Conservation (phyloP, 768 basidiomycete genomes). For the Cystobasidium tubakii region DNA sequence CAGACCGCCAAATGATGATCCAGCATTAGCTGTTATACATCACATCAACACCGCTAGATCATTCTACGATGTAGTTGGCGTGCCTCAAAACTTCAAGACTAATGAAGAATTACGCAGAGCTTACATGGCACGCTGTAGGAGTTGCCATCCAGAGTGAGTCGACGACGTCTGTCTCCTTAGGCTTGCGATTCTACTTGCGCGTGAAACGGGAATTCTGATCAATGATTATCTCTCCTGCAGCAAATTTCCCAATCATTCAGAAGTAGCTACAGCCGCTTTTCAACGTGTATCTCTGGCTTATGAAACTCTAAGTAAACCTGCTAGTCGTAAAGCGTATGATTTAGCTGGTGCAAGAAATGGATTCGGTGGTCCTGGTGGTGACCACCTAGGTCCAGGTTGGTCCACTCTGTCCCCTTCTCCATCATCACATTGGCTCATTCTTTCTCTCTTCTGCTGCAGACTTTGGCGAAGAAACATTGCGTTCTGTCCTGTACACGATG, state of each 20-base stretch:
- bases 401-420: background rate
- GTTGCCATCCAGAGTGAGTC: slow-evolving; percentile 80
- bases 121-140: slow-evolving; percentile 66
- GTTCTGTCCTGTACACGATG: slow-evolving; percentile 65
- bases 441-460: too few relatives aligned
- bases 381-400: slow-evolving; percentile 38
- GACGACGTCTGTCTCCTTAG: background rate
- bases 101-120: slow-evolving; percentile 54
- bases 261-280: slow-evolving; percentile 73
- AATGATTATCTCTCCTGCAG: slow-evolving; percentile 51
- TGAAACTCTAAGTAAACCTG: slow-evolving; percentile 68
- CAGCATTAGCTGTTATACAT: slow-evolving; percentile 6
- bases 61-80: slow-evolving; percentile 30
- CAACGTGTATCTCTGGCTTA: slow-evolving; percentile 82
- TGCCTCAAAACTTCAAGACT: slow-evolving; percentile 9
- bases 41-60: slow-evolving; percentile 23
- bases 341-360: slow-evolving; percentile 31
- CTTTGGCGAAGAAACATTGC: slow-evolving; percentile 69
- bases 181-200: background rate
- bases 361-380: background rate
- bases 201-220: background rate
- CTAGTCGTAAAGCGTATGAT: slow-evolving; percentile 66
- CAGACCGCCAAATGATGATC: slow-evolving; percentile 11
- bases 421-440: background rate
- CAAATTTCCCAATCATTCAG: slow-evolving; percentile 66